phyloP scores from a whole-genome alignment of 2,329 filamentous ascomycete genomes.

The Aspergillus quadricinctus region DNA sequence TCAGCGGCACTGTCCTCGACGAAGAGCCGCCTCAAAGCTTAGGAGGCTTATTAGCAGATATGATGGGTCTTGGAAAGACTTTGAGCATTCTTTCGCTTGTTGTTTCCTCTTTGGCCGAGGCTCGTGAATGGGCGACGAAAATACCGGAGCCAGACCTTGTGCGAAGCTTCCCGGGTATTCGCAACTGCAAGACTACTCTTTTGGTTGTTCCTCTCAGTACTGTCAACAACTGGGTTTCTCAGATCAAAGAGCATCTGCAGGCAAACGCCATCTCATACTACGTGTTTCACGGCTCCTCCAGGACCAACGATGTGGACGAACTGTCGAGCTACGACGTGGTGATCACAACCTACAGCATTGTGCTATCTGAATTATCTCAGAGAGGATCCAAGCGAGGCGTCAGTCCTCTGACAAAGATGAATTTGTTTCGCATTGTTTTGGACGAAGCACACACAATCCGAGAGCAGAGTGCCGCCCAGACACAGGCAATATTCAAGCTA shows the following conservation, averaged over 20 bases:
- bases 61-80: constrained; percentile 87
- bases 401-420: constrained; percentile 68
- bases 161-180: constrained; percentile 32
- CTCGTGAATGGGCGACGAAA: constrained; percentile 57
- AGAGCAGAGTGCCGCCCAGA: constrained; percentile 74
- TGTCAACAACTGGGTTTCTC: constrained; percentile 89
- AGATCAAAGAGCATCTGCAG: constrained; percentile 77
- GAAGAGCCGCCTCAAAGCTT: constrained; percentile 62
- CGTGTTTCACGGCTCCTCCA: constrained; percentile 78
- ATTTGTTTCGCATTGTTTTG: constrained; percentile 90
- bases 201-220: constrained; percentile 87
- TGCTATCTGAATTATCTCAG: constrained; percentile 70
- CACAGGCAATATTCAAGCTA: constrained; percentile 76
- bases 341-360: constrained; percentile 87
- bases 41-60: constrained; percentile 74
- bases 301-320: constrained; percentile 63
- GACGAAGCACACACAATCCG: constrained; percentile 96
- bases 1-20: constrained; percentile 65
- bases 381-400: constrained; percentile 57
- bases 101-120: constrained; percentile 59
- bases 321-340: constrained; percentile 76
- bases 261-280: constrained; percentile 64
- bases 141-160: constrained; percentile 43
- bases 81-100: constrained; percentile 80
- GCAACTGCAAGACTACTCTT: constrained; percentile 74